A percentile compares a stretch with the other conserved stretches of the same genome.
Conservation (phyloP, 2,329 filamentous ascomycete genomes). For the Phyllosticta citrichinensis region DNA sequence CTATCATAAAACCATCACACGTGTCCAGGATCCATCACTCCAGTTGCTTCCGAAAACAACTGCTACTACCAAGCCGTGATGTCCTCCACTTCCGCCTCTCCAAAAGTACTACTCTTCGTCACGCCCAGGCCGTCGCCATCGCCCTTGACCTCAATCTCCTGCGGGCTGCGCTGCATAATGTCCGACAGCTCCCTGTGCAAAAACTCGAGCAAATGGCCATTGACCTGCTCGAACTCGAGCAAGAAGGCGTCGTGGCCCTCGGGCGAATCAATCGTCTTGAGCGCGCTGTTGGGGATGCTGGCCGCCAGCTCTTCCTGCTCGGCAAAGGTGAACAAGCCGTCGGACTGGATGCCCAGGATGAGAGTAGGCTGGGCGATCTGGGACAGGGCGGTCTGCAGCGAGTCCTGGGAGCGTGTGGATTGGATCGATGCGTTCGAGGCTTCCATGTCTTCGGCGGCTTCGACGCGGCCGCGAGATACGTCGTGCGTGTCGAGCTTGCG, state of each 20-base stretch:
- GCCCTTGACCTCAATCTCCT: constrained; percentile 25
- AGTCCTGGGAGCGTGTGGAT: constrained; percentile 17
- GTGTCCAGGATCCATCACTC: too few species aligned
- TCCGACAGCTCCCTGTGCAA: constrained; percentile 73
- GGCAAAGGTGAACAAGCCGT: constrained; percentile 92
- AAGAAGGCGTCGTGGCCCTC: constrained; percentile 96
- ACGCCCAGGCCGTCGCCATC: constrained; percentile 44
- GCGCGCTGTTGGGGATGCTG: constrained; percentile 63
- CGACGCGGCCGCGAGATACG: constrained; percentile 64
- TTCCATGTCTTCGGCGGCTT: constrained; percentile 15
- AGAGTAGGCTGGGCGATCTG: constrained; percentile 82
- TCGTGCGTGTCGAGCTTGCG: constrained; percentile 97
- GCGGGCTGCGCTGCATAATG: constrained; percentile 58
- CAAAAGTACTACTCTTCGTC: constrained; percentile 84
- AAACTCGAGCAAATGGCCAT: constrained; percentile 75
- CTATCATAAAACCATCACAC: too few species aligned
- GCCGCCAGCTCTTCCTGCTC: constrained; percentile 89
- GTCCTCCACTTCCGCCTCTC: constrained; percentile 91
- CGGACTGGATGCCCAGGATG: constrained; percentile 87
- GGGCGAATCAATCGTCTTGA: constrained; percentile 83
- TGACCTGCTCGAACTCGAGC: constrained; percentile 95
- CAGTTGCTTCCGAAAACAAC: too few species aligned
- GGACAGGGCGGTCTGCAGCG: constrained; percentile 58
- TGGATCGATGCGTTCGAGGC: constrained; percentile 14
- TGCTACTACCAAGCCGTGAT: constrained; percentile 75